Evolutionary conservation across 257 asterid species (phyloP), one percentile per base, ranked within the genome.

Genomic region (Capsicum baccatum): DNA sequence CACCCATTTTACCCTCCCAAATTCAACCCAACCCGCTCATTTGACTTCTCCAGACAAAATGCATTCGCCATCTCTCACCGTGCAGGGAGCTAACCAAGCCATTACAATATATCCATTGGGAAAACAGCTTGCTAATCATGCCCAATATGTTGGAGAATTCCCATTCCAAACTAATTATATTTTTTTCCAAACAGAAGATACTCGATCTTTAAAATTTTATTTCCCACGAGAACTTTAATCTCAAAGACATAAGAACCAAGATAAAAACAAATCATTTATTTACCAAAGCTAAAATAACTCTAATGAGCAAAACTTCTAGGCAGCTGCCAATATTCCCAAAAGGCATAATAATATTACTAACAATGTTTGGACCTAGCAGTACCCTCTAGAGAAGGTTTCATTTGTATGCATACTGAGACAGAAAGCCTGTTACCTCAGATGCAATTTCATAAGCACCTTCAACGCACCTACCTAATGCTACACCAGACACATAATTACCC

Each of bases 381-480:
- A 14, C 14, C 17, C 62, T 15, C 81, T 6, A 54, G 47, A 76
- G 19, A 21, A 21, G 26, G 81, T 26, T 80, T 90, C 87, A 90
- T 85, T 90, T 91, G 88, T 85, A 86, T 76, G 84, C 86, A 81
- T 82, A 85, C 79, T 84, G 87, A 12, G 97, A 94, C 90, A 95
- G 85, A 90, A 92, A 94, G 3, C 91, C 88, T 8, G 91, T 87
- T 26, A 96, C 98, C 83, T 95, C 93, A 19, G 90, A 90, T 42
- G 99, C 98, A 68, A 89, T 89, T 47, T 94, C 95, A 90, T 92
- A 96, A 50, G 95, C 99, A 85, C 97, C 95, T 87, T 94, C 99
- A 79, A 94, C 97, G 15, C 99, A 94, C 90, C 97, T 90, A 39
- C 99, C 99, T 90, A 96, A 89, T 3, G 98, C 98, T 39, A 96